These are phyloP conservation scores for Diatrype stigma DNA, from an alignment of 2,329 filamentous ascomycete genomes.

Conservation along the genomic window DNA sequence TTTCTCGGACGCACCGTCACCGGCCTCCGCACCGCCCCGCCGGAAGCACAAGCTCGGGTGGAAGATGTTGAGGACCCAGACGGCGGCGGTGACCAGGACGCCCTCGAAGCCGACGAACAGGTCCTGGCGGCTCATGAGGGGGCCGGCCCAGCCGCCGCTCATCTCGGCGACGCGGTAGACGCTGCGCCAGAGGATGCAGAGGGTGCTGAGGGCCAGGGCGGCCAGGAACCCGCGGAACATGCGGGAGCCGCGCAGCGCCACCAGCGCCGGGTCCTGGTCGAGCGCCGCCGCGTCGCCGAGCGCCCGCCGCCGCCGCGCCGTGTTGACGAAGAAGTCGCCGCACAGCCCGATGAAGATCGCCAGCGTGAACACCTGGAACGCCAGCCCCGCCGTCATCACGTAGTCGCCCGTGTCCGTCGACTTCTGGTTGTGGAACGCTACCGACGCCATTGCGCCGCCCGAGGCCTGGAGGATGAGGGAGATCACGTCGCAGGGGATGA, in stretches of 20 bases:
- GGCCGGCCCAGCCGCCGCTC: conserved; percentile 57
- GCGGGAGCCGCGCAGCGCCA: conserved; percentile 34
- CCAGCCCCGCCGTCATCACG: conserved; percentile 62
- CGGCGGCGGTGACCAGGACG: conserved; percentile 45
- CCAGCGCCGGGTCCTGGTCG: conserved; percentile 33
- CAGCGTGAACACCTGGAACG: conserved; percentile 57
- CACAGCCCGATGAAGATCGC: conserved; percentile 48
- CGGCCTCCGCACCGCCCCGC: not conserved
- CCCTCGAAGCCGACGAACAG: conserved; percentile 58
- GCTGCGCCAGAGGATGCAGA: conserved; percentile 60
- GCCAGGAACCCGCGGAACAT: conserved; percentile 51
- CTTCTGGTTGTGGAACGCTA: conserved; percentile 33
- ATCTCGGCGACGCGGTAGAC: conserved; percentile 65
- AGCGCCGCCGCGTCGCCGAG: conserved; percentile 32
- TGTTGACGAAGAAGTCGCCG: conserved; percentile 45
- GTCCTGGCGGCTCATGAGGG: conserved; percentile 50
- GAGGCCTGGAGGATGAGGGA: conserved; percentile 57
- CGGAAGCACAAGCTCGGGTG: conserved; percentile 34
- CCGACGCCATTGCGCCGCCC: conserved; percentile 52
- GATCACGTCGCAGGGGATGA: conserved; percentile 60
- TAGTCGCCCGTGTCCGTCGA: conserved; percentile 44
- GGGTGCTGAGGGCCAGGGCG: conserved; percentile 53
- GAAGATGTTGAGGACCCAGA: conserved; percentile 40
- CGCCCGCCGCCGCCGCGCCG: conserved; percentile 29
- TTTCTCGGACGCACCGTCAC: no score